Evolutionary conservation across 306 rosid genomes (phyloP).

Genomic region (Vachellia collinsii): DNA sequence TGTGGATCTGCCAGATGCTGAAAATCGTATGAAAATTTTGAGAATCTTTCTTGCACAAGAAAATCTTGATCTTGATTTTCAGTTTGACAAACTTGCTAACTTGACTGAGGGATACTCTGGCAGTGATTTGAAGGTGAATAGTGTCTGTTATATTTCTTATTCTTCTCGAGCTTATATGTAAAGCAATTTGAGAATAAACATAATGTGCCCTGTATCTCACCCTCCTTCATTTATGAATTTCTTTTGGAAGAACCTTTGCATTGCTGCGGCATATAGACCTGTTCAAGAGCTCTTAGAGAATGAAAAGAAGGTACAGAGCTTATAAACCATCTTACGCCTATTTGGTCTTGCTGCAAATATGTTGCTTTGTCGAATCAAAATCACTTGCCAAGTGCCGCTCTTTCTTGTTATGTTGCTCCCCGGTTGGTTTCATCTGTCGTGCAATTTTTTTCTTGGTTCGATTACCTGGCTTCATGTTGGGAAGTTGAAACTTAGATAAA

Average conservation of each 20-base stretch:
- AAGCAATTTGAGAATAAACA: constrained; percentile 1
- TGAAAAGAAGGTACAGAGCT: constrained; percentile 64
- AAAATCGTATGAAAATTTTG: constrained; percentile 85
- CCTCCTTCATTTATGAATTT: constrained; percentile 22
- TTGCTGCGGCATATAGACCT: constrained; percentile 95
- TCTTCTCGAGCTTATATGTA: constrained; percentile 6
- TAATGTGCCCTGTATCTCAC: constrained; percentile 17
- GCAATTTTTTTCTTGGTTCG: background rate
- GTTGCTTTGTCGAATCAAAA: background rate
- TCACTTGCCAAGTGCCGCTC: background rate
- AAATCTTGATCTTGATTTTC: constrained; percentile 67
- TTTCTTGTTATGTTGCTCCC: background rate
- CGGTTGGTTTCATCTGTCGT: background rate
- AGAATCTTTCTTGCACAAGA: constrained; percentile 86
- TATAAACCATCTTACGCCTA: background rate
- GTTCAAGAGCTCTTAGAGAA: constrained; percentile 89
- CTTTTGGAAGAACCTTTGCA: constrained; percentile 81
- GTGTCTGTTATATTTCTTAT: constrained; percentile 14
- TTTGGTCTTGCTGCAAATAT: background rate
- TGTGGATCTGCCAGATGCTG: constrained; percentile 92
- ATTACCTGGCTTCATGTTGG: background rate
- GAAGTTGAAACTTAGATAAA: background rate
- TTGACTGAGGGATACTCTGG: constrained; percentile 98
- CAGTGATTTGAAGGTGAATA: constrained; percentile 87
- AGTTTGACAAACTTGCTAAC: constrained; percentile 74